Evolutionary conservation across 2,329 filamentous ascomycete species (phyloP).

Genomic region (Paramyrothecium roridum): DNA sequence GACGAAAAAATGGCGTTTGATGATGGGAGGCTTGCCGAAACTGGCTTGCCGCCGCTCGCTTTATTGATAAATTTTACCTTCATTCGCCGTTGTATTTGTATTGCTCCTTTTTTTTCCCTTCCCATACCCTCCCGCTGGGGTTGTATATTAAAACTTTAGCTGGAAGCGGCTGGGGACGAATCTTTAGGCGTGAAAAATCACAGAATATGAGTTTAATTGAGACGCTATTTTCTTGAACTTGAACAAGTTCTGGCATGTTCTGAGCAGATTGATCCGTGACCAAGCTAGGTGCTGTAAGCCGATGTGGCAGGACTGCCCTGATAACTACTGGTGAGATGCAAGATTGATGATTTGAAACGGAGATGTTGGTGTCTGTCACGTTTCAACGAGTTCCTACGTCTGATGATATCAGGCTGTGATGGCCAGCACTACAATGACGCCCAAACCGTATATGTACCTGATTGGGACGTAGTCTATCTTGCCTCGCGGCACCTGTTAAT

Average conservation of each 20-base stretch:
- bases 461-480: no score
- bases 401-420: background rate
- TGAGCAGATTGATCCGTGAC: slow-evolving; percentile 10
- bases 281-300: no score
- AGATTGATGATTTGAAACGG: no score
- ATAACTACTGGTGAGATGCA: no score
- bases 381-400: background rate
- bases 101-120: slow-evolving; percentile 23
- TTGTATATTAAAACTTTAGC: slow-evolving; percentile 31
- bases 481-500: no score
- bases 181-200: slow-evolving; percentile 25
- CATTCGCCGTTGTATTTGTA: slow-evolving; percentile 30
- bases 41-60: background rate
- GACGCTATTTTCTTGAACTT: slow-evolving; percentile 10
- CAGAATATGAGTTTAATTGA: slow-evolving; percentile 27
- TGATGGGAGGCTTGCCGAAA: background rate
- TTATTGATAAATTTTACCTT: slow-evolving; percentile 22
- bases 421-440: no score
- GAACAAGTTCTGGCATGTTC: slow-evolving; percentile 12
- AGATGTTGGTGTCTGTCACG: no score
- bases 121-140: slow-evolving; percentile 24
- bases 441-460: no score
- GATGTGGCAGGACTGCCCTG: no score
- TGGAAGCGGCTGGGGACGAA: slow-evolving; percentile 25
- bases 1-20: slow-evolving; percentile 8